Evolutionary conservation across 2,329 filamentous ascomycete genomes (phyloP).

Genomic region (Verticillium alfalfae): DNA sequence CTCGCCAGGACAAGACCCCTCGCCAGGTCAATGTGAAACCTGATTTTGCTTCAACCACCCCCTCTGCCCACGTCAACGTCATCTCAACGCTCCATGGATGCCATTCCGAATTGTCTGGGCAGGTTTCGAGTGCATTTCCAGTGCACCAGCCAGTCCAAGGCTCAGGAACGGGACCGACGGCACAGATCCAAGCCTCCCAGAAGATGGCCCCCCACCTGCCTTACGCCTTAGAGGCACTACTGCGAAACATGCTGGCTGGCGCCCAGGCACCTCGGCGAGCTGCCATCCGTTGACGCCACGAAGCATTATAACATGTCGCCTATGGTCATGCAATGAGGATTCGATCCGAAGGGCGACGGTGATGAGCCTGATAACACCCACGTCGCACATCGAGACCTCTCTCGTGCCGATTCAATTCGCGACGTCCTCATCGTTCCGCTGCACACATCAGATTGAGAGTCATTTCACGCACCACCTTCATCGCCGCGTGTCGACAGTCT

Average conservation of each 20-base stretch:
- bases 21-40: background rate
- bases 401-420: background rate
- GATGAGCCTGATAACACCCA: background rate
- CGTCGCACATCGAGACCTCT: background rate
- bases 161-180: background rate
- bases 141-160: background rate
- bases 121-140: background rate
- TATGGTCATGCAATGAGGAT: background rate
- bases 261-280: background rate
- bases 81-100: background rate
- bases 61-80: background rate
- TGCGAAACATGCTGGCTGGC: background rate
- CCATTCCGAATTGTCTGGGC: background rate
- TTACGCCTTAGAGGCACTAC: too few species aligned
- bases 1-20: too few species aligned
- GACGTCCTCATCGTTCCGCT: too few species aligned
- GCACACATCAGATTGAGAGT: too few species aligned
- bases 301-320: background rate
- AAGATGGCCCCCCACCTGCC: background rate
- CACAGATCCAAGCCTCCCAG: background rate
- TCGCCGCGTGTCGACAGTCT: background rate
- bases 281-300: background rate
- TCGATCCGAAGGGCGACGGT: background rate
- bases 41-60: background rate
- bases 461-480: background rate